Base-by-base conservation (phyloP, 140 eudicot species). In the Erigeron philadelphicus region DNA sequence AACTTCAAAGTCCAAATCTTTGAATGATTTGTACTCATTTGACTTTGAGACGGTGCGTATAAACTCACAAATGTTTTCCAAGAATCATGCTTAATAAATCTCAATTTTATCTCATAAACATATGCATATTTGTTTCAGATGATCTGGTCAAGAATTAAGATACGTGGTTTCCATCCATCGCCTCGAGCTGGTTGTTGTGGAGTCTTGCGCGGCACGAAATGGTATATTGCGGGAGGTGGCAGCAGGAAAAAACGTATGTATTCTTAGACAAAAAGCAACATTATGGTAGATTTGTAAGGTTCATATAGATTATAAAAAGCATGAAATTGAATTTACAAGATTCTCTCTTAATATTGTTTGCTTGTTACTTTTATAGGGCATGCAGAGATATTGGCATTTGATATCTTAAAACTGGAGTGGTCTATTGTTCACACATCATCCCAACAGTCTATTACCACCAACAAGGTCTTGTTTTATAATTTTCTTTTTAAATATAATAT, bases 111-210 rank as follows among this genome's bases (percentile, higher is more conserved):
- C 12, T 60, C 11, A 64, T 66, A 23, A 72, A 13, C 7, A 21
- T 25, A 6, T 64, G 21, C 38, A 17, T 63, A 38, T 43, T 61
- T 78, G 72, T 46, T 46, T 47, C 80, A 92, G 98, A 92, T 92
- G 95, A 84, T 83, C 76, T 92, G 98, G 98, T 77, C 96, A 66
- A 86, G 93, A 84, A 89, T 86, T 47, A 92, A 92, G 84, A 81
- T 74, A 64, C 84, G 84, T 23, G 90, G 93, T 60, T 89, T 86
- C 81, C 90, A 88, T 81, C 98, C 98, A 55, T 86, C 95, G 42
- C 95, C 98, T 73, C 78, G 98, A 83, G 84, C 98, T 69, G 98
- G 98, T 75, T 86, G 95, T 72, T 86, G 98, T 75, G 95, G 98
- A 60, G 96, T 88, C n/a, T 80, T 92, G 35, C 89, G 89, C 64